Evolutionary conservation across 306 rosid species (phyloP), one percentile per base, ranked within the genome.

Genomic region (Calophaca sinica): DNA sequence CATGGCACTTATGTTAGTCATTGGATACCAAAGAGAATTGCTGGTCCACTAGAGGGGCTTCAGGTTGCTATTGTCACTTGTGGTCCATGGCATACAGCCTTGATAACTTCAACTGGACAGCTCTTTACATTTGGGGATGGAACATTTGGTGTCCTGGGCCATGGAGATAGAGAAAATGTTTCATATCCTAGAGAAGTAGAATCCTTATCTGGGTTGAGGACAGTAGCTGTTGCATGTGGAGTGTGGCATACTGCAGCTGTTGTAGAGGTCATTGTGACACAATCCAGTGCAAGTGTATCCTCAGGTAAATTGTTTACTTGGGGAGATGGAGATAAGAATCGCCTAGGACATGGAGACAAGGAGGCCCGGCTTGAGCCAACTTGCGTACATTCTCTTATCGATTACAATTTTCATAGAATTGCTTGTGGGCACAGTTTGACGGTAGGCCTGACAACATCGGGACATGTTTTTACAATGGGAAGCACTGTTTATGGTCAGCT

Each of bases 211-310:
- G 98, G 97, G 42, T 82, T 94, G 90, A 91, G 96, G 88, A 91
- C 98, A 9, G 88, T 90, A 79, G 94, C 96, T 69, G 93, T 90
- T 84, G 98, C 98, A 80, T 94, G 98, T 85, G 98, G 98, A 81
- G 98, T 94, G 68, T 94, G 98, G 98, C 98, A 94, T 76, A 91
- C 98, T 77, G 97, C 98, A 72, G 98, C 98, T 48, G 94, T 92
- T 5, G 97, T 94, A 76, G 97, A 91, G 80, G 97, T 94, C 83
- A 94, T 94, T 75, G 90, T 83, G 72, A 86, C 97, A 57, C 98
- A 94, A 86, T 91, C 97, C 54, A 91, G 96, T 79, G 88, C 96
- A 11, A 88, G 91, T 84, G 53, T 81, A 63, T 90, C 94, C 29
- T 94, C 97, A 3, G 96, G 92, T 45, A 94, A 94, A 72, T 85